These are phyloP conservation scores for Microcos paniculata DNA, from an alignment of 345 rosid genomes.

Conservation along the genomic window DNA sequence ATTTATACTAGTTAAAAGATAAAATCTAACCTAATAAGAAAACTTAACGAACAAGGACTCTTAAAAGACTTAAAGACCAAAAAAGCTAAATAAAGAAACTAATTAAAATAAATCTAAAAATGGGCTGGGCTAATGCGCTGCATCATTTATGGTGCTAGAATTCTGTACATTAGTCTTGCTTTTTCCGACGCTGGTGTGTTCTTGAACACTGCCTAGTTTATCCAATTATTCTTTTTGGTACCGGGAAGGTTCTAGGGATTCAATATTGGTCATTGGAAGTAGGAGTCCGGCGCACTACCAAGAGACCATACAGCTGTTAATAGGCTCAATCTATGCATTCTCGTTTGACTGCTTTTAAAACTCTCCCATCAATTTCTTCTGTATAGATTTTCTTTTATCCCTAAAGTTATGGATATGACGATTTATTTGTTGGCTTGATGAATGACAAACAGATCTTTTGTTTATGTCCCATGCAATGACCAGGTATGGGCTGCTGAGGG, in stretches of 20 bases:
- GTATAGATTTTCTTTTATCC: background rate
- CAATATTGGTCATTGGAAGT: too few relatives aligned
- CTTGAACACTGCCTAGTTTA: background rate
- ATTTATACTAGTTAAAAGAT: too few relatives aligned
- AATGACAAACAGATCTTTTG: constrained; percentile 2
- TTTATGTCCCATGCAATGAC: constrained; percentile 9
- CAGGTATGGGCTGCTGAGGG: constrained; percentile 81
- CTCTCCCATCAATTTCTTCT: background rate
- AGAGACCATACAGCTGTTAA: too few relatives aligned
- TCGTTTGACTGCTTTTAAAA: background rate
- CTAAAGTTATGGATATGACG: background rate
- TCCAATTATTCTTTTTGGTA: too few relatives aligned
- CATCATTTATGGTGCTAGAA: background rate
- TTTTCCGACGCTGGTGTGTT: background rate
- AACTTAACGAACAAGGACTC: too few relatives aligned
- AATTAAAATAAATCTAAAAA: too few relatives aligned
- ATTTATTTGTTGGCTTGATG: background rate
- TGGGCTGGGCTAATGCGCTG: too few relatives aligned
- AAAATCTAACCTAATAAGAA: too few relatives aligned
- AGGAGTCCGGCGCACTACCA: too few relatives aligned
- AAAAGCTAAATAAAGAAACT: too few relatives aligned
- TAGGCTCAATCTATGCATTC: background rate
- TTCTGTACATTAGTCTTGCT: background rate
- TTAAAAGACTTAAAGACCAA: too few relatives aligned
- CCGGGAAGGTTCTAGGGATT: too few relatives aligned